Conservation (phyloP, 192 early-diverging fungal genomes). For the Backusella morwellensis region DNA sequence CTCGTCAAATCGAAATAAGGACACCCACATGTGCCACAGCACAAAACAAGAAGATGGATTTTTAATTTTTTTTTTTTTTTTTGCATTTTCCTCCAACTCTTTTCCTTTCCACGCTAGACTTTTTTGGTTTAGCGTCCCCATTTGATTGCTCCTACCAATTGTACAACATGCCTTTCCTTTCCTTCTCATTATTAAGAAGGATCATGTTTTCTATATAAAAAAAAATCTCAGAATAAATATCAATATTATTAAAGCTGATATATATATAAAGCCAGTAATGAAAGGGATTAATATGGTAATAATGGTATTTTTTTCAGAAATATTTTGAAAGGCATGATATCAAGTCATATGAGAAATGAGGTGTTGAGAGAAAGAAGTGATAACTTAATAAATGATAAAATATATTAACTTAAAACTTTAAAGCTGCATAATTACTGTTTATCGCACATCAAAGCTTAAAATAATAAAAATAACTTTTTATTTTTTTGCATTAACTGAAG, state of each 20-base stretch:
- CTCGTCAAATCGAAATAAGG: background rate
- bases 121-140: background rate
- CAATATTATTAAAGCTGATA: background rate
- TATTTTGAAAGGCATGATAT: background rate
- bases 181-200: background rate
- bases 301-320: background rate
- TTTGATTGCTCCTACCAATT: background rate
- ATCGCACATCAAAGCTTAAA: background rate
- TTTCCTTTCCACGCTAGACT: background rate
- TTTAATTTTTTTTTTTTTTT: background rate
- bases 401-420: constrained; percentile 7
- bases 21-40: background rate
- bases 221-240: background rate
- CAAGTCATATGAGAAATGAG: background rate
- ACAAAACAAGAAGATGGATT: background rate
- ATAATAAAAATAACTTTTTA: background rate
- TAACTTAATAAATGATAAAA: background rate
- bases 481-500: background rate
- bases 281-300: background rate
- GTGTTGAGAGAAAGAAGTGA: background rate
- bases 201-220: background rate
- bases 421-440: background rate
- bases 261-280: background rate
- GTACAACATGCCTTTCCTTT: background rate
- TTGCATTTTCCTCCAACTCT: background rate